These are phyloP conservation scores for Amanita thiersii DNA, from an alignment of 768 basidiomycete species.

Conservation along the genomic window DNA sequence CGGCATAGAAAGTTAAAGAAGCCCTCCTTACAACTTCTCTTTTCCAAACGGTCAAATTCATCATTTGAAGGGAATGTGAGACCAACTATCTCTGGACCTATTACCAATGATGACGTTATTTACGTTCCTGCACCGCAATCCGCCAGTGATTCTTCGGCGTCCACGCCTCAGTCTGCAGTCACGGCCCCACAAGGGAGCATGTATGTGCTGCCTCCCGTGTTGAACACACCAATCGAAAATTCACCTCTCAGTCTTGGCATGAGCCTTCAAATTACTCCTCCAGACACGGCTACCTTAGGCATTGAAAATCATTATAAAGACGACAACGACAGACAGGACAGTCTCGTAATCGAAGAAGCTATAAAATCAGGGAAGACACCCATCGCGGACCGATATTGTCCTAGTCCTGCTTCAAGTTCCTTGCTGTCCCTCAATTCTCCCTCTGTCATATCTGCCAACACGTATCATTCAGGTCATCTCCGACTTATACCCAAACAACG, in stretches of 20 bases:
- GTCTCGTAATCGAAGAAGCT: conserved; percentile 9
- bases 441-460: conserved; percentile 7
- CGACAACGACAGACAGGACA: not conserved
- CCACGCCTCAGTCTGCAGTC: conserved; percentile 44
- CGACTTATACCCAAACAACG: conserved; percentile 16
- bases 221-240: conserved; percentile 55
- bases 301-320: not conserved
- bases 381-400: conserved; percentile 27
- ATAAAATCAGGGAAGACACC: conserved; percentile 20
- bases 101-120: conserved; percentile 18
- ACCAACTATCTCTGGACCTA: conserved; percentile 12
- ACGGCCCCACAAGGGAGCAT: conserved; percentile 49
- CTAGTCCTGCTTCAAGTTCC: conserved; percentile 17
- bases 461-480: conserved; percentile 14
- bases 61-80: conserved; percentile 21
- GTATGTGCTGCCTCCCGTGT: conserved; percentile 42
- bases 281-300: conserved; percentile 16
- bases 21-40: conserved; percentile 61
- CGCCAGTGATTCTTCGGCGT: conserved; percentile 42
- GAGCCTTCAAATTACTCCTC: conserved; percentile 25
- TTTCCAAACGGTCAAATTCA: conserved; percentile 55
- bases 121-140: conserved; percentile 25
- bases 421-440: conserved; percentile 11
- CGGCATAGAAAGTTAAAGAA: conserved; percentile 41
- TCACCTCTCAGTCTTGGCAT: conserved; percentile 36